Base-by-base conservation (phyloP, 805 yeast species). In the Lachancea sp. region DNA sequence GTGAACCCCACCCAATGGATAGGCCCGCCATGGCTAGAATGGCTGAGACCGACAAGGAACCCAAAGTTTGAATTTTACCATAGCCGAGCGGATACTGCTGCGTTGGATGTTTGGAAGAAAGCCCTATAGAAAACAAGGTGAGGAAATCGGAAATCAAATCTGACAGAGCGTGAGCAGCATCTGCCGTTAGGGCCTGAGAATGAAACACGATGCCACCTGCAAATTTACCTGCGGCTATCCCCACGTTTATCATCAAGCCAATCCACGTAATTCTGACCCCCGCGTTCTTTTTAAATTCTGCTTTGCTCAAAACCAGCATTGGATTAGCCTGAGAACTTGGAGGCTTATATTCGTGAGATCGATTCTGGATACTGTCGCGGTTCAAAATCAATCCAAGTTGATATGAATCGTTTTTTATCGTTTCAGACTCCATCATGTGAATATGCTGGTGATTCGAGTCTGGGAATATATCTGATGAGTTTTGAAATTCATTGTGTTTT, bases 241-340 rank as follows among this genome's bases (percentile, higher is more conserved):
- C 78, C 9, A 86, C 77, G 58, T 92, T 92, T 31, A 85, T 86
- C 21, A 79, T 64, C 30, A 90, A 70, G 0, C 98, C 98, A 38
- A 90, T 69, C 85, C 95, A 83, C 0, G 98, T 90, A 51, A 90
- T 88, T 50, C 92, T 72, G 13, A 87, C 95, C 9, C 95, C 96
- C 2, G 96, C 95, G 56, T 87, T 85, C 18, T 69, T 63, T 46
- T 65, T 62, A 38, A 72, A 61, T 36, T 71, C 66, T 40, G 67
- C 73, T 48, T 65, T 67, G 56, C 69, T 66, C 46, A 63, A 41
- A 3, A 63, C 62, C 11, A 67, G 46, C 38, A 65, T 33, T 3
- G 64, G 63, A 37, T 55, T 60, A 5, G 8, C 12, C 20, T 36
- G 34, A 5, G 21, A 18, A 11, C 5, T n/a, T 9, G 19, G 8